Conservation (phyloP, 2,329 filamentous ascomycete genomes). For the Coniochaeta hoffmannii region DNA sequence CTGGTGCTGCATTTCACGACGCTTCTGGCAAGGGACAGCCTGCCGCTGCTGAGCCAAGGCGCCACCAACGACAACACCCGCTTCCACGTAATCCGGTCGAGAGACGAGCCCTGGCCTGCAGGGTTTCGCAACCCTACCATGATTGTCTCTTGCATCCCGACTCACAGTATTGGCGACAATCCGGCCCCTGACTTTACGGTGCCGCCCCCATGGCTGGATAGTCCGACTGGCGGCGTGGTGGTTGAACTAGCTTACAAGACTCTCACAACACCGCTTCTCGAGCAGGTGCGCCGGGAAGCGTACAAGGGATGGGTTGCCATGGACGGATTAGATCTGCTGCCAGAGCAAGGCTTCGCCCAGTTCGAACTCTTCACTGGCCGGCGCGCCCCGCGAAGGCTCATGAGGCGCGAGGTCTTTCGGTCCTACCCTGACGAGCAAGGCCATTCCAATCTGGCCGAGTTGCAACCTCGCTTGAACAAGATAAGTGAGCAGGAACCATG, state of each 20-base stretch:
- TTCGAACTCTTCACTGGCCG: constrained; percentile 75
- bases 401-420: constrained; percentile 57
- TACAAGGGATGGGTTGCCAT: constrained; percentile 65
- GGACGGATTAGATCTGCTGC: constrained; percentile 67
- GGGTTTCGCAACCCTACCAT: constrained; percentile 60
- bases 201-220: constrained; percentile 62
- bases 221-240: constrained; percentile 67
- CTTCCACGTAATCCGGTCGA: constrained; percentile 52
- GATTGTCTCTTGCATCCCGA: constrained; percentile 69
- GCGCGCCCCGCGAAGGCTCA: constrained; percentile 59
- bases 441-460: constrained; percentile 28
- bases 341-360: constrained; percentile 74
- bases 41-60: constrained; percentile 34
- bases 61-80: constrained; percentile 25
- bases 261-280: constrained; percentile 61
- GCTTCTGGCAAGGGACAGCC: constrained; percentile 35
- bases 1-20: constrained; percentile 65
- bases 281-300: constrained; percentile 55
- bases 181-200: constrained; percentile 64
- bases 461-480: constrained; percentile 31
- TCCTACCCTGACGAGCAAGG: constrained; percentile 36
- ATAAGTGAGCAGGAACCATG: constrained; percentile 33
- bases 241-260: constrained; percentile 71
- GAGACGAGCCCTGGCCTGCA: constrained; percentile 57
- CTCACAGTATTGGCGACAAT: constrained; percentile 55